Conservation (phyloP, 2,329 filamentous ascomycete species). For the Aspergillus spinulosporus region DNA sequence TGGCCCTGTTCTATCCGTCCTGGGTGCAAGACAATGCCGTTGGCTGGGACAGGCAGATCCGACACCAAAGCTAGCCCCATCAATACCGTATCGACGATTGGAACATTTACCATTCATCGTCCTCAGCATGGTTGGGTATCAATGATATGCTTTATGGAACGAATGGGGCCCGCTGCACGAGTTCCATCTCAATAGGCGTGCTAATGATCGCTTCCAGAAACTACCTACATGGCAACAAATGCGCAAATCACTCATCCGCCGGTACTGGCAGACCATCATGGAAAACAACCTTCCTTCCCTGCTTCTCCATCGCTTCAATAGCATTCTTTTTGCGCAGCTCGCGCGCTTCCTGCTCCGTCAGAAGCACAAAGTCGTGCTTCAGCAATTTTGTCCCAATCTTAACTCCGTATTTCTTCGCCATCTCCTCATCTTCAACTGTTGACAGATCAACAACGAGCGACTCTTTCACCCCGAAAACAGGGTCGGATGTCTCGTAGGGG, state of each 20-base stretch:
- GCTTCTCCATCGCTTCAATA: slow-evolving; percentile 19
- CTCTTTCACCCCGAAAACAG: slow-evolving; percentile 36
- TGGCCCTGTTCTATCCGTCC: too few relatives aligned
- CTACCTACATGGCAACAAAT: neutral
- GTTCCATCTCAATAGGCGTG: neutral
- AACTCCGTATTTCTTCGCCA: slow-evolving; percentile 28
- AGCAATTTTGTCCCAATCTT: slow-evolving; percentile 24
- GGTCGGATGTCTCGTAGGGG: slow-evolving; percentile 31
- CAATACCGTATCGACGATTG: too few relatives aligned
- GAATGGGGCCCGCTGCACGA: neutral
- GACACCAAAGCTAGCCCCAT: too few relatives aligned
- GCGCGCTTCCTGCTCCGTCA: slow-evolving; percentile 16
- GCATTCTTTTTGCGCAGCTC: slow-evolving; percentile 17
- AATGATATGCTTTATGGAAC: neutral
- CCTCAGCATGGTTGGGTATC: too few relatives aligned
- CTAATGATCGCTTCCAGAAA: neutral
- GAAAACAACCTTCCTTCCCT: slow-evolving; percentile 17
- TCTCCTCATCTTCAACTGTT: slow-evolving; percentile 25
- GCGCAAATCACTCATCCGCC: neutral
- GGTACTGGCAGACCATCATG: slow-evolving; percentile 17
- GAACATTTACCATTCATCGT: too few relatives aligned
- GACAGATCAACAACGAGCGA: slow-evolving; percentile 29
- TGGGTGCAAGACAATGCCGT: neutral
- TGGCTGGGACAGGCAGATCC: too few relatives aligned
- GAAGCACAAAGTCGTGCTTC: slow-evolving; percentile 29